Evolutionary conservation across 805 yeast genomes (phyloP).

Genomic region (Yarrowia divulgata): DNA sequence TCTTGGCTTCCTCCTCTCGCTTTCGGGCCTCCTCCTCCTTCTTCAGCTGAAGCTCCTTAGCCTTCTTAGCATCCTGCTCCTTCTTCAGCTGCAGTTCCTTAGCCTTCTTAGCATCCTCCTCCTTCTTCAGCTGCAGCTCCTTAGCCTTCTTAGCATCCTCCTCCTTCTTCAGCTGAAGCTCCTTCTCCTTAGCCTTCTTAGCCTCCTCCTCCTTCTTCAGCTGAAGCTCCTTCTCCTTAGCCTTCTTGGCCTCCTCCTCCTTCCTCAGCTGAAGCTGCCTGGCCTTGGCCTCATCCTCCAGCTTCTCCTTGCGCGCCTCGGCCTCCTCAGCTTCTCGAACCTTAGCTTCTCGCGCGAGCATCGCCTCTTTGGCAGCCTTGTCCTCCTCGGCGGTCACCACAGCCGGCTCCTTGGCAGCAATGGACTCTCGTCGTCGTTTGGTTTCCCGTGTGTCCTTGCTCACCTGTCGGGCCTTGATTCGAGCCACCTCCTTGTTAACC

Average conservation of each 20-base stretch:
- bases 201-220: not conserved
- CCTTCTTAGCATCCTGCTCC: not conserved
- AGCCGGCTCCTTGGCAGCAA: not conserved
- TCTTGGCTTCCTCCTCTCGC: not conserved
- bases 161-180: not conserved
- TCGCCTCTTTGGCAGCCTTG: not conserved
- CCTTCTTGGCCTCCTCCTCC: not conserved
- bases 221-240: not conserved
- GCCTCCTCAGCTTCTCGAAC: not conserved
- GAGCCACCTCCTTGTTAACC: not conserved
- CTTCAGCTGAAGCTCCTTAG: not conserved
- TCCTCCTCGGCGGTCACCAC: not conserved
- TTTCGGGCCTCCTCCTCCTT: too few relatives aligned
- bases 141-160: not conserved
- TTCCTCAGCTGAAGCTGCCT: not conserved
- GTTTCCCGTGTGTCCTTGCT: not conserved
- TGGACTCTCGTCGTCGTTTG: not conserved
- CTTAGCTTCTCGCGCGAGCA: not conserved
- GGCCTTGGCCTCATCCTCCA: not conserved
- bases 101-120: not conserved
- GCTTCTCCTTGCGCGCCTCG: not conserved
- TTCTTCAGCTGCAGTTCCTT: not conserved
- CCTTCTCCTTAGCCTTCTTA: not conserved
- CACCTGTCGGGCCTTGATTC: not conserved
- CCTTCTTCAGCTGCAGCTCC: not conserved